Evolutionary conservation across 495 filamentous ascomycete species (phyloP), one percentile per base, ranked within the genome.

Genomic region (Cairneyella variabilis): DNA sequence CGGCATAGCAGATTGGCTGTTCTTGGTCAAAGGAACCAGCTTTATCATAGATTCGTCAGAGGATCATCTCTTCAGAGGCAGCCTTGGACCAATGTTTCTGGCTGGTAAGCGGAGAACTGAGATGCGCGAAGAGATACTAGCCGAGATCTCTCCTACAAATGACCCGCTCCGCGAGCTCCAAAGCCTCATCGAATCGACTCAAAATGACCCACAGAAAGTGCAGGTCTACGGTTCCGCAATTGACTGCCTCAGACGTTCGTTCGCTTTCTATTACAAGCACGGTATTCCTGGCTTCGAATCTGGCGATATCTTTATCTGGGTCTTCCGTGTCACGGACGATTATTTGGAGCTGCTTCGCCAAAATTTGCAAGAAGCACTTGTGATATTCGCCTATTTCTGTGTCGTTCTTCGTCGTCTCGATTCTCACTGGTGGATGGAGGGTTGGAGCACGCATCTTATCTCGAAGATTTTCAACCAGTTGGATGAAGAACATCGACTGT

Each of bases 371-470:
- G 66, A 71, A 42, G 60, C 68, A 12, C 53, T 76, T 42, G 65
- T 64, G 27, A 66, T 76, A 1, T 63, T 76, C 37, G 61, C 66
- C 2, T 71, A 70, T 47, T 72, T 67, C 44, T 71, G 69, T 55
- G 71, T 70, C 23, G 38, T 73, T 25, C 51, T 69, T 4, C 58
- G 65, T 40, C 50, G 63, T 6, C 22, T 75, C 18, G 69, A 74
- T 26, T 61, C 58, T 39, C 51, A 58, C 2, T 76, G 73, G 73
- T 76, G 73, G 71, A 60, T 70, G 32, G 62, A 70, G 59, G 72
- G 68, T 1, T 73, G 66, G 59, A 66, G 67, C 14, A 40, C 63
- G 34, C 70, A 71, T 44, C 48, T 72, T 11, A 64, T 75, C 10
- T 48, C 44, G 18, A 62, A 59, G 22, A 72, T 75, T 48, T 70